Evolutionary conservation across 2,329 filamentous ascomycete genomes (phyloP).

Genomic region (Amylocarpus encephaloides): DNA sequence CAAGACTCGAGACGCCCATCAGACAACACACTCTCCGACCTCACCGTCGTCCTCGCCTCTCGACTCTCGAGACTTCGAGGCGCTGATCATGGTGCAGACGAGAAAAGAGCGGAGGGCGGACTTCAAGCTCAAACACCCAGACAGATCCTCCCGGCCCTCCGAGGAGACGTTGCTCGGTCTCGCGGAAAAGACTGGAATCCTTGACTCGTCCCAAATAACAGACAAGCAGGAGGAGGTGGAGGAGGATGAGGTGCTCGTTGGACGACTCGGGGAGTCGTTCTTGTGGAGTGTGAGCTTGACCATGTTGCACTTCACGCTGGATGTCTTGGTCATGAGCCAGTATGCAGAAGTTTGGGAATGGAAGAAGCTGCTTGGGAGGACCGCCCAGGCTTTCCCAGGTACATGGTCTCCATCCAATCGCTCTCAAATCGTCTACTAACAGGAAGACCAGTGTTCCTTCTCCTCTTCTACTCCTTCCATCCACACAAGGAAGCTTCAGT

Average conservation of each 20-base stretch:
- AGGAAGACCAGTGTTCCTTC: slow-evolving; percentile 32
- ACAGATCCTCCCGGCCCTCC: slow-evolving; percentile 52
- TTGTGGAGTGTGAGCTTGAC: slow-evolving; percentile 57
- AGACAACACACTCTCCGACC: too few species aligned
- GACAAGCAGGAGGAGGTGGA: slow-evolving; percentile 26
- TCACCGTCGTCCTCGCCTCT: too few species aligned
- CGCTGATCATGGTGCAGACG: slow-evolving; percentile 29
- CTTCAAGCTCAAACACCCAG: slow-evolving; percentile 62
- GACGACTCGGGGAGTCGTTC: slow-evolving; percentile 40
- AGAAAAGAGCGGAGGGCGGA: slow-evolving; percentile 44
- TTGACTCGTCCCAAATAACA: slow-evolving; percentile 16
- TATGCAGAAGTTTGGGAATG: slow-evolving; percentile 64
- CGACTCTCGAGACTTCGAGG: neutral
- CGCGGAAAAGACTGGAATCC: slow-evolving; percentile 56
- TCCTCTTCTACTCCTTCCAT: slow-evolving; percentile 31
- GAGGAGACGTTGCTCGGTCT: slow-evolving; percentile 68
- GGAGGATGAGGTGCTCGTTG: slow-evolving; percentile 22
- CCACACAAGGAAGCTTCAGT: slow-evolving; percentile 37
- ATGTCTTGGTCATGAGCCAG: slow-evolving; percentile 73
- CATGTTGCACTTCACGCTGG: slow-evolving; percentile 71
- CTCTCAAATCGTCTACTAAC: slow-evolving; percentile 1
- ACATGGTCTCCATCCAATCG: slow-evolving; percentile 19
- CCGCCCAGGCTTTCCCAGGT: slow-evolving; percentile 49
- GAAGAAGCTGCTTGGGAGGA: slow-evolving; percentile 44
- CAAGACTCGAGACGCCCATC: too few species aligned